Conservation (phyloP, 371 early-diverging fungal genomes). For the Mucor velutinosus region DNA sequence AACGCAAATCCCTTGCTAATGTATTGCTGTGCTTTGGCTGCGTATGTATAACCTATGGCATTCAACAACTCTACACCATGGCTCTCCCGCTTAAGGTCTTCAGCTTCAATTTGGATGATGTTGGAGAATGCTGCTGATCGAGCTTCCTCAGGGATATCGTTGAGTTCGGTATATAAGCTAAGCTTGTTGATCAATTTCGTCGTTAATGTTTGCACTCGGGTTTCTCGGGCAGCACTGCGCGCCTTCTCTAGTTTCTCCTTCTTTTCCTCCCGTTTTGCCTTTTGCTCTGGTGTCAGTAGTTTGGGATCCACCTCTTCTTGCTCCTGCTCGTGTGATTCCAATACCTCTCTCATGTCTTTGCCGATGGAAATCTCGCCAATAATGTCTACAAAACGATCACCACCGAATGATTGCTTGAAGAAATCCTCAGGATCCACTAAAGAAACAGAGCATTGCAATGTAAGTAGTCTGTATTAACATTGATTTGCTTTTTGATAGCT, state of each 20-base stretch:
- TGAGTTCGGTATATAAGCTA: constrained; percentile 70
- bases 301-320: constrained; percentile 14
- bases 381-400: constrained; percentile 90
- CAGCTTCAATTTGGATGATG: constrained; percentile 78
- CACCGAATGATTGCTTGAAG: constrained; percentile 94
- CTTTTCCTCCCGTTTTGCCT: constrained; percentile 58
- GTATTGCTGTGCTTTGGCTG: constrained; percentile 85
- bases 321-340: constrained; percentile 60
- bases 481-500: constrained; percentile 12
- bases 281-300: constrained; percentile 56
- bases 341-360: constrained; percentile 82
- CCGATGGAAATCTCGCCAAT: constrained; percentile 98
- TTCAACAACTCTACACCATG: constrained; percentile 94
- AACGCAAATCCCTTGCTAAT: constrained; percentile 71
- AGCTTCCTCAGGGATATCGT: constrained; percentile 43
- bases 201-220: constrained; percentile 70
- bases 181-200: constrained; percentile 73
- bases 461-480: background rate
- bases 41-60: constrained; percentile 90
- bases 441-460: background rate
- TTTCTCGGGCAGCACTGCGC: constrained; percentile 63
- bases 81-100: constrained; percentile 83
- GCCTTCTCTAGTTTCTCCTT: constrained; percentile 32
- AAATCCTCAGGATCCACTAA: constrained; percentile 89
- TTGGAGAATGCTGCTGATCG: constrained; percentile 62